Evolutionary conservation across 2,329 filamentous ascomycete species (phyloP).

Genomic region (Fusarium transvaalense): DNA sequence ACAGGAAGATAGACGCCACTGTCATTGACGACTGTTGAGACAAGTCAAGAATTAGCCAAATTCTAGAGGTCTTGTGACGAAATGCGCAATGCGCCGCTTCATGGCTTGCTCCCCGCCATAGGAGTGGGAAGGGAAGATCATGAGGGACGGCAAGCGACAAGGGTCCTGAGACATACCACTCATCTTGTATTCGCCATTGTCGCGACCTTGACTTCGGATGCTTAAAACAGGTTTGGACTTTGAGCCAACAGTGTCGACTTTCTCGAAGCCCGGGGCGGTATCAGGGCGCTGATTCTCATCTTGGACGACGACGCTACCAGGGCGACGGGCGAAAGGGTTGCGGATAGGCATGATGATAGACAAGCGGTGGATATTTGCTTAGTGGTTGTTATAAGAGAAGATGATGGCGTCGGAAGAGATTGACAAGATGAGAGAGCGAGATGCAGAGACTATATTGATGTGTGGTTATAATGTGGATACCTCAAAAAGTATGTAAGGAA

Average conservation of each 20-base stretch:
- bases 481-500: constrained; percentile 17
- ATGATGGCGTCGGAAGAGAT: constrained; percentile 13
- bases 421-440: not conserved
- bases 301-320: constrained; percentile 58
- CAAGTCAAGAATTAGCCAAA: constrained; percentile 45
- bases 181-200: constrained; percentile 82
- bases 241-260: constrained; percentile 72
- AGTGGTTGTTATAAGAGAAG: constrained; percentile 22
- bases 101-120: constrained; percentile 17
- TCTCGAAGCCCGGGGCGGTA: constrained; percentile 66
- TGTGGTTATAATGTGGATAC: not conserved
- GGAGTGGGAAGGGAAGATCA: constrained; percentile 18
- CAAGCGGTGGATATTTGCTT: constrained; percentile 21
- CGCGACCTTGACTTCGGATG: constrained; percentile 70
- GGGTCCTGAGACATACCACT: constrained; percentile 69
- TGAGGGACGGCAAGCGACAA: constrained; percentile 28
- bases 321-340: constrained; percentile 76
- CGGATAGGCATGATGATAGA: constrained; percentile 73
- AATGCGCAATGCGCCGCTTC: constrained; percentile 37
- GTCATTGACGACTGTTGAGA: constrained; percentile 85
- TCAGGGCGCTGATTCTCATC: constrained; percentile 68
- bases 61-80: constrained; percentile 43
- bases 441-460: not conserved
- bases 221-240: constrained; percentile 72
- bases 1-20: constrained; percentile 95